Conservation (phyloP, 2,329 filamentous ascomycete genomes). For the Pseudogymnoascus sp. region DNA sequence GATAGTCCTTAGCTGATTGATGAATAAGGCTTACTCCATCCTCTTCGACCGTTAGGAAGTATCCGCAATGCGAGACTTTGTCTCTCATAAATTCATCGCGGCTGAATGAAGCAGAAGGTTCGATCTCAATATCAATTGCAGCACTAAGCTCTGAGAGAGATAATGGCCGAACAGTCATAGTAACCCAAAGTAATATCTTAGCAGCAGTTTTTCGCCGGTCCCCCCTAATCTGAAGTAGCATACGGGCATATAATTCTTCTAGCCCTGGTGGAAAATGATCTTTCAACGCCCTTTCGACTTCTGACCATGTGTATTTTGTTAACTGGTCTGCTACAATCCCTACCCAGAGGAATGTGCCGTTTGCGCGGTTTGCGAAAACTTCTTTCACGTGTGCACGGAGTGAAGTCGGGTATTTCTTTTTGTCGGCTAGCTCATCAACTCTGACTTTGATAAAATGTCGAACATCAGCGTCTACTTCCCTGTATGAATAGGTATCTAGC, state of each 20-base stretch:
- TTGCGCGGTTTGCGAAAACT: slow-evolving; percentile 18
- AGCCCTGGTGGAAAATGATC: slow-evolving; percentile 20
- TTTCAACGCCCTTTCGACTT: slow-evolving; percentile 19
- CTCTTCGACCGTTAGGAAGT: slow-evolving; percentile 19
- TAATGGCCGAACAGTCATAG: slow-evolving; percentile 23
- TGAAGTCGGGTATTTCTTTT: slow-evolving; percentile 14
- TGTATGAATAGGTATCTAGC: slow-evolving; percentile 22
- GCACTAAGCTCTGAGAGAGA: slow-evolving; percentile 20
- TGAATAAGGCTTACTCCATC: slow-evolving; percentile 23
- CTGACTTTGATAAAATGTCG: slow-evolving; percentile 20
- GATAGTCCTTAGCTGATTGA: slow-evolving; percentile 26
- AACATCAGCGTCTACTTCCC: slow-evolving; percentile 20
- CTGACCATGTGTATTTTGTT: slow-evolving; percentile 9
- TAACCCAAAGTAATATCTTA: slow-evolving; percentile 24
- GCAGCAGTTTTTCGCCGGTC: slow-evolving; percentile 14
- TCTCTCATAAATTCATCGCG: slow-evolving; percentile 15
- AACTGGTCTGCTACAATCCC: slow-evolving; percentile 14
- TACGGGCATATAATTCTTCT: slow-evolving; percentile 23
- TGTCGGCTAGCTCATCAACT: slow-evolving; percentile 15
- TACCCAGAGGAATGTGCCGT: slow-evolving; percentile 30
- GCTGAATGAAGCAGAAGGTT: slow-evolving; percentile 10
- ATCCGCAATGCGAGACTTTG: slow-evolving; percentile 17
- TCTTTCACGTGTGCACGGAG: slow-evolving; percentile 13
- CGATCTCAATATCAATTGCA: slow-evolving; percentile 13
- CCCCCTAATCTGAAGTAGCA: slow-evolving; percentile 22